Conservation (phyloP, 169 alveolate genomes). For the Cryptosporidium xiaoi region DNA sequence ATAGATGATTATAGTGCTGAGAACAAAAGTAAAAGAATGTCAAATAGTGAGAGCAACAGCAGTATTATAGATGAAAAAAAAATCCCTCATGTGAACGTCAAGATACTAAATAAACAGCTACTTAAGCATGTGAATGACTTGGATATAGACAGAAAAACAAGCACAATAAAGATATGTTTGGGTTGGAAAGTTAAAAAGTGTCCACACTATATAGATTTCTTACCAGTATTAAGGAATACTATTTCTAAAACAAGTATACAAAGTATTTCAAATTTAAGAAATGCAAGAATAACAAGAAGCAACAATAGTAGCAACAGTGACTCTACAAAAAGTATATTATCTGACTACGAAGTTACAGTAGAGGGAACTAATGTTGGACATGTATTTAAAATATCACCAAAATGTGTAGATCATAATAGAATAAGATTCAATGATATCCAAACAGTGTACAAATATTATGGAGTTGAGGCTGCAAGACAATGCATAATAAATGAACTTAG, state of each 20-base stretch:
- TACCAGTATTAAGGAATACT: constrained; percentile 28
- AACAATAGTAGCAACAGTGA: neutral
- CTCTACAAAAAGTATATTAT: neutral
- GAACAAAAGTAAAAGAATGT: constrained; percentile 6
- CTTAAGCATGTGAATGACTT: constrained; percentile 44
- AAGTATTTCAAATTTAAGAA: constrained; percentile 26
- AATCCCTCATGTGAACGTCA: constrained; percentile 17
- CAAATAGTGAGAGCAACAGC: neutral
- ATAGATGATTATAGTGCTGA: constrained; percentile 10
- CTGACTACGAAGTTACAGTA: constrained; percentile 54
- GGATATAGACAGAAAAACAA: constrained; percentile 38
- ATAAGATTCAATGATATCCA: constrained; percentile 93
- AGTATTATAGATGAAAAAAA: neutral
- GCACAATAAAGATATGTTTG: constrained; percentile 8
- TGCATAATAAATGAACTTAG: constrained; percentile 93
- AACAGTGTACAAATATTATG: constrained; percentile 92
- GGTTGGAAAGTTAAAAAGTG: constrained; percentile 56
- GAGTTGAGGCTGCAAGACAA: constrained; percentile 98
- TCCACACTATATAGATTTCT: constrained; percentile 58
- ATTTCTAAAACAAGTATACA: constrained; percentile 53
- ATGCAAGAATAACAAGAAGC: constrained; percentile 62
- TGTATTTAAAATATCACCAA: constrained; percentile 76
- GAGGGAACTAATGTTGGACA: constrained; percentile 71
- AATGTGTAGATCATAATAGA: constrained; percentile 88
- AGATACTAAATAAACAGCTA: constrained; percentile 25